Evolutionary conservation across 1,284 basidiomycete species (phyloP).

Genomic region (Naganishia sp.): DNA sequence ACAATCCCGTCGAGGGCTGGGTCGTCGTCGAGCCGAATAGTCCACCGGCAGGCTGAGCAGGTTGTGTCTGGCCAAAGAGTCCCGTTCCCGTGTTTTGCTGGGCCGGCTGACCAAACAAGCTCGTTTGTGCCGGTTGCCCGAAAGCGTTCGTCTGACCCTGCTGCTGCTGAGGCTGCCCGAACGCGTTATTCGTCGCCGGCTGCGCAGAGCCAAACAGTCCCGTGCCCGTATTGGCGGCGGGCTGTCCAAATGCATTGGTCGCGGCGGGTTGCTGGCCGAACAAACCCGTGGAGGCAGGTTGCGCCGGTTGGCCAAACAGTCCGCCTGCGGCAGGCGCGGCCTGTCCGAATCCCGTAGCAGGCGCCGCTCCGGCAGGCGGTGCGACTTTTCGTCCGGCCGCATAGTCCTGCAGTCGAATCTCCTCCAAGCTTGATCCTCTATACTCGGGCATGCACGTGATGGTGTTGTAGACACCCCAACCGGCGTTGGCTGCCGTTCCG

Average conservation of each 20-base stretch:
- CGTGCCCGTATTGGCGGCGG: conserved; percentile 39
- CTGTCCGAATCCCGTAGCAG: conserved; percentile 32
- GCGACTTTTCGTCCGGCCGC: conserved; percentile 65
- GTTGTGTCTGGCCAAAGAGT: conserved; percentile 32
- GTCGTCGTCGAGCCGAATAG: conserved; percentile 43
- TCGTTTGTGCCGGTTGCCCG: conserved; percentile 38
- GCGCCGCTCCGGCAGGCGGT: conserved; percentile 63
- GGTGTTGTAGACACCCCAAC: conserved; percentile 35
- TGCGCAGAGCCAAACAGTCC: conserved; percentile 57
- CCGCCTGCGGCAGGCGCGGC: conserved; percentile 30
- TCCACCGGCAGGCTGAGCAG: conserved; percentile 34
- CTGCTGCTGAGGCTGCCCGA: conserved; percentile 45
- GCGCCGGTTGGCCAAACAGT: conserved; percentile 36
- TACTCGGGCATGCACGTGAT: conserved; percentile 39
- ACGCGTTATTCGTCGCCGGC: conserved; percentile 44
- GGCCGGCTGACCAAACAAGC: conserved; percentile 46
- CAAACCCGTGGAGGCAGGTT: conserved; percentile 20
- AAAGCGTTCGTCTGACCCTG: conserved; percentile 34
- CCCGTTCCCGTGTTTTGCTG: conserved; percentile 28
- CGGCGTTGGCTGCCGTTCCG: conserved; percentile 31
- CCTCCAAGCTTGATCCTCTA: conserved; percentile 37
- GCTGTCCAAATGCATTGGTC: conserved; percentile 42
- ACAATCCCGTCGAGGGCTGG: conserved; percentile 48
- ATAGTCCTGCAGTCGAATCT: conserved; percentile 54
- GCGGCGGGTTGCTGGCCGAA: conserved; percentile 35